A percentile compares a stretch with the other conserved stretches of the same genome.
These are phyloP conservation scores for Solanum neorickii DNA, from an alignment of 257 asterid genomes.

Conservation along the genomic window DNA sequence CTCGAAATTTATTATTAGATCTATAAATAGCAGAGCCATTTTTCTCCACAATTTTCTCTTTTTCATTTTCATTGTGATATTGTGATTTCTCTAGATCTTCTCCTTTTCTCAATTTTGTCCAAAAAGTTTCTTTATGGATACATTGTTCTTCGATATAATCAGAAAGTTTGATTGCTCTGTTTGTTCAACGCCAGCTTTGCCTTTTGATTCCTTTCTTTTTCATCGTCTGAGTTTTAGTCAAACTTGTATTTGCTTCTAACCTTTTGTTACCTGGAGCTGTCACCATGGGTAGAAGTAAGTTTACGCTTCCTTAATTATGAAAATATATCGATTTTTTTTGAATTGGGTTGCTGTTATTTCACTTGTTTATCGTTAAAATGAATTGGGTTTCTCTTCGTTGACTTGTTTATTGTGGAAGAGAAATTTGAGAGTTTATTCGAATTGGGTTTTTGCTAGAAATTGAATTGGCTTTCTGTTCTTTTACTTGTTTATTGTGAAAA, in stretches of 20 bases:
- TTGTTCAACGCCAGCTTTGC: conserved; percentile 18
- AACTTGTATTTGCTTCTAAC: conserved; percentile 18
- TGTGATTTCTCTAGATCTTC: neutral
- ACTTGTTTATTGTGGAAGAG: neutral
- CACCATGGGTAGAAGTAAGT: conserved; percentile 86
- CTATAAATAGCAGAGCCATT: neutral
- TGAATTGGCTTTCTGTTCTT: neutral
- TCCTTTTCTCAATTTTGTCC: neutral
- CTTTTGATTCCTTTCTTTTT: conserved; percentile 14
- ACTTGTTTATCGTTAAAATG: neutral
- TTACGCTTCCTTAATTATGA: neutral
- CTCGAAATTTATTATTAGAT: neutral
- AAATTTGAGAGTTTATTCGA: neutral
- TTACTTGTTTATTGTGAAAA: neutral
- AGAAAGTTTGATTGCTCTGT: conserved; percentile 2
- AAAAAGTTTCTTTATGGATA: conserved; percentile 25
- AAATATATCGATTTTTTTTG: too few relatives aligned
- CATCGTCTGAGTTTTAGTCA: conserved; percentile 34
- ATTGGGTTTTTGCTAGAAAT: neutral
- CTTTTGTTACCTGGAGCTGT: conserved; percentile 2
- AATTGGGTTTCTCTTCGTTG: neutral
- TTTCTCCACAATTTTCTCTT: neutral
- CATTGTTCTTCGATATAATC: conserved; percentile 13
- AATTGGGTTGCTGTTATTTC: neutral
- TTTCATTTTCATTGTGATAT: neutral